Evolutionary conservation across 352 stramenopile genomes (phyloP).

Genomic region (Pythium chondricola): DNA sequence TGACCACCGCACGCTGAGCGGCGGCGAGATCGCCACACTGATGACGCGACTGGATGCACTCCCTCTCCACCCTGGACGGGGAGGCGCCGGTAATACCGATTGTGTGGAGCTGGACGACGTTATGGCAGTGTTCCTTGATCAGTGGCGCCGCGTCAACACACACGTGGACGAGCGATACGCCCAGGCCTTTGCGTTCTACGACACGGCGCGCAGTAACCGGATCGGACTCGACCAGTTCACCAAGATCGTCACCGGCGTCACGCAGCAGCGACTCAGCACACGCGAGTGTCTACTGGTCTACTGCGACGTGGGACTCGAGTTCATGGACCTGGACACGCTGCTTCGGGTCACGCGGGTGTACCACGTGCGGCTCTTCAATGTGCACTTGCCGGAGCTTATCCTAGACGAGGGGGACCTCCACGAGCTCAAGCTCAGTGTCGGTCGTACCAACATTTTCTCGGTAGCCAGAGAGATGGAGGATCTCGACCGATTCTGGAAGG

Average conservation of each 20-base stretch:
- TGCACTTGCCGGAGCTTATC: constrained; percentile 35
- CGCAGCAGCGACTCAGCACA: constrained; percentile 30
- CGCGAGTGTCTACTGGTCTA: constrained; percentile 63
- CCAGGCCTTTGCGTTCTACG: constrained; percentile 36
- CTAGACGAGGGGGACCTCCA: constrained; percentile 44
- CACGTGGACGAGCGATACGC: constrained; percentile 58
- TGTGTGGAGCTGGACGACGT: constrained; percentile 59
- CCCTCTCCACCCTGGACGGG: no score
- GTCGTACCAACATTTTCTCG: constrained; percentile 51
- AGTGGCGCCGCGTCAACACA: constrained; percentile 36
- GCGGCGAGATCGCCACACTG: constrained; percentile 26
- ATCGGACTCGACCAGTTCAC: constrained; percentile 70
- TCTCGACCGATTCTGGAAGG: constrained; percentile 51
- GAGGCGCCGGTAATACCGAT: background rate
- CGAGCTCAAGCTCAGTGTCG: constrained; percentile 37
- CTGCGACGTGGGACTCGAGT: constrained; percentile 51
- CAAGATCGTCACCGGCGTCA: constrained; percentile 65
- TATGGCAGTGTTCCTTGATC: constrained; percentile 49
- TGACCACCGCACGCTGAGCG: constrained; percentile 30
- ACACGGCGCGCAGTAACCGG: constrained; percentile 29
- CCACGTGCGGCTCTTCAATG: constrained; percentile 49
- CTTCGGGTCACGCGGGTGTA: constrained; percentile 51
- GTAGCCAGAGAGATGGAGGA: constrained; percentile 58
- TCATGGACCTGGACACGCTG: constrained; percentile 50
- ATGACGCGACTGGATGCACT: constrained; percentile 30